These are phyloP conservation scores for Symbiotaphrina buchneri DNA, from an alignment of 495 filamentous ascomycete species.

Conservation along the genomic window DNA sequence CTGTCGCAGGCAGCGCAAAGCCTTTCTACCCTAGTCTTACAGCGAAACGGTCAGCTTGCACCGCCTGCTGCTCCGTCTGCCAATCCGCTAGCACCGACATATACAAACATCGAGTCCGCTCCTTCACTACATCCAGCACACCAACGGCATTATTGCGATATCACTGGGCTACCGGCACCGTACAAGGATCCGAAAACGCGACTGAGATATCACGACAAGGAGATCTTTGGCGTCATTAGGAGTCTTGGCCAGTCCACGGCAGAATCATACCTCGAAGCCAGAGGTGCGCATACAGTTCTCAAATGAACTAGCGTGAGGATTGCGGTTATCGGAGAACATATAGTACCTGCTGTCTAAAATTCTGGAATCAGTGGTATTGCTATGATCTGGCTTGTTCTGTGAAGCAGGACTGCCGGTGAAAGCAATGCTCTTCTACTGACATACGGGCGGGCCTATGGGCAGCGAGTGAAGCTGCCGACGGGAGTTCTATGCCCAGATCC, in stretches of 20 bases:
- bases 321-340: too few species aligned
- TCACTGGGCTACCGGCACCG: slow-evolving; percentile 70
- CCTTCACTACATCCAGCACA: slow-evolving; percentile 56
- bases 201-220: slow-evolving; percentile 69
- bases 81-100: too few species aligned
- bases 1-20: slow-evolving; percentile 68
- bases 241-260: slow-evolving; percentile 53
- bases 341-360: too few species aligned
- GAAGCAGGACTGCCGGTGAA: background rate
- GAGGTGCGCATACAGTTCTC: slow-evolving; percentile 78
- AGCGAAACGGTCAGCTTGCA: slow-evolving; percentile 32
- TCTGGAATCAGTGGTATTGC: too few species aligned
- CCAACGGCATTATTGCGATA: slow-evolving; percentile 73
- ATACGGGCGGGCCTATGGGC: too few species aligned
- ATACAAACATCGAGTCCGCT: slow-evolving; percentile 84
- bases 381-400: too few species aligned
- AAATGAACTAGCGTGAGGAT: slow-evolving; percentile 55
- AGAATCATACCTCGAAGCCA: slow-evolving; percentile 70
- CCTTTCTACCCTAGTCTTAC: slow-evolving; percentile 62
- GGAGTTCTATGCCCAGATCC: too few species aligned
- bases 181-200: slow-evolving; percentile 91
- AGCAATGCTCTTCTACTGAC: too few species aligned
- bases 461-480: too few species aligned
- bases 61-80: slow-evolving; percentile 37
- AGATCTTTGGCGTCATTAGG: slow-evolving; percentile 66